Evolutionary conservation across 768 basidiomycete species (phyloP), one percentile per base, ranked within the genome.

Genomic region (Kwoniella dejecticola): DNA sequence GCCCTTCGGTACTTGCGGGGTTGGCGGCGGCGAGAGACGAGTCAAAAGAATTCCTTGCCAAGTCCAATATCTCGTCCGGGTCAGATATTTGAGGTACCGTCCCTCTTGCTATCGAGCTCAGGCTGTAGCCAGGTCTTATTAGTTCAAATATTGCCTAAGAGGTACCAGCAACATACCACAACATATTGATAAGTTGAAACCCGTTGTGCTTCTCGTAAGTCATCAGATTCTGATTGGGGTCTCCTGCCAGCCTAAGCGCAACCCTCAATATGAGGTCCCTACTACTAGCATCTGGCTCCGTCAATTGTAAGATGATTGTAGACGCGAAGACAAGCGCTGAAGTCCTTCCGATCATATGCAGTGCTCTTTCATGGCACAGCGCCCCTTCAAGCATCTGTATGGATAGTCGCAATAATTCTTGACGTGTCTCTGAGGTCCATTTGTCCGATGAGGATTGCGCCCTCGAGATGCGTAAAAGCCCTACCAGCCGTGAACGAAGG

Each of bases 161-260:
- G 21, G 12, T 17, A 23, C 11, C 2, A n/a, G 44, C 23, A 27
- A 33, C 57, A 24, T 41, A 59, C 57, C 57, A 59, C 7, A 59
- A 36, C 57, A 59, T 59, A 59, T 59, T 59, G 29, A 59, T 38
- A 2, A 59, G 33, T 36, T 59, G 57, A 41, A 38, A 59, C 11
- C 57, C 57, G 21, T 59, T 59, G 24, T 59, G 57, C 17, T 49
- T 48, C 4, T 47, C 46, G 21, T 49, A 59, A 11, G 57, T 59
- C 46, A 50, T 49, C 4, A 49, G 19, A n/a, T 48, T 33, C 33
- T 59, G 44, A 33, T 48, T 33, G 13, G 57, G 57, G 24, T 59
- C 47, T 24, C 57, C 57, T 30, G 57, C 57, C 13, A 48, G 27
- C 19, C 57, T 33, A 15, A 59, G 36, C 15, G 57, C 57, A 2